phyloP scores from a whole-genome alignment of 2,329 filamentous ascomycete species.

The Ophiocordyceps camponoti-floridani region DNA sequence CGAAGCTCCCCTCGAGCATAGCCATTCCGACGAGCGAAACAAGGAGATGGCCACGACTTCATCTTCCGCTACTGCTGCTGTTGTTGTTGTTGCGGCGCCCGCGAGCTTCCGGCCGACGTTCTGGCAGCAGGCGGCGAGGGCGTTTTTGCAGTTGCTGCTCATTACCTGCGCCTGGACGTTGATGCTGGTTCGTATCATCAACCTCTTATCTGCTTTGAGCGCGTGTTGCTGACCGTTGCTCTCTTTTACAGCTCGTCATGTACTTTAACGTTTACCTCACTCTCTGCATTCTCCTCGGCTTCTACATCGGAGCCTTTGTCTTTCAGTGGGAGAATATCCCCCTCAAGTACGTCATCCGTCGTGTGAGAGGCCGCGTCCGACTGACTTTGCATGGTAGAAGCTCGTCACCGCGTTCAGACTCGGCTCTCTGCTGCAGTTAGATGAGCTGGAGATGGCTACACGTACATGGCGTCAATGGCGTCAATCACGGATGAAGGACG shows the following conservation, averaged over 20 bases:
- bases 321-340: slow-evolving; percentile 50
- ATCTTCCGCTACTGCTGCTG: slow-evolving; percentile 2
- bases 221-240: too few species aligned
- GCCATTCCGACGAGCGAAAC: slow-evolving; percentile 5
- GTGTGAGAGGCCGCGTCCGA: too few species aligned
- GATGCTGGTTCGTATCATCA: slow-evolving; percentile 34
- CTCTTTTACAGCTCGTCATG: slow-evolving; percentile 25
- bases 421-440: slow-evolving; percentile 23
- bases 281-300: slow-evolving; percentile 63
- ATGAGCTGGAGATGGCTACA: too few species aligned
- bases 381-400: not conserved
- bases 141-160: slow-evolving; percentile 49
- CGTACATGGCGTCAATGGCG: too few species aligned
- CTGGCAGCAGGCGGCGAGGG: slow-evolving; percentile 47
- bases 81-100: too few species aligned
- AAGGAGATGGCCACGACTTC: slow-evolving; percentile 5
- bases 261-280: slow-evolving; percentile 59
- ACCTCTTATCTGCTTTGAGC: not conserved
- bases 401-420: slow-evolving; percentile 4
- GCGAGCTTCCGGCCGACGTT: slow-evolving; percentile 36
- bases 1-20: slow-evolving; percentile 3
- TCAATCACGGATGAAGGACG: too few species aligned
- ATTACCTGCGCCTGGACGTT: slow-evolving; percentile 64
- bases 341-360: slow-evolving; percentile 8
- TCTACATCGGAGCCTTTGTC: slow-evolving; percentile 52